Evolutionary conservation across 805 yeast species (phyloP), one percentile per base, ranked within the genome.

Genomic region (Cyberlindnera samutprakarnensis): DNA sequence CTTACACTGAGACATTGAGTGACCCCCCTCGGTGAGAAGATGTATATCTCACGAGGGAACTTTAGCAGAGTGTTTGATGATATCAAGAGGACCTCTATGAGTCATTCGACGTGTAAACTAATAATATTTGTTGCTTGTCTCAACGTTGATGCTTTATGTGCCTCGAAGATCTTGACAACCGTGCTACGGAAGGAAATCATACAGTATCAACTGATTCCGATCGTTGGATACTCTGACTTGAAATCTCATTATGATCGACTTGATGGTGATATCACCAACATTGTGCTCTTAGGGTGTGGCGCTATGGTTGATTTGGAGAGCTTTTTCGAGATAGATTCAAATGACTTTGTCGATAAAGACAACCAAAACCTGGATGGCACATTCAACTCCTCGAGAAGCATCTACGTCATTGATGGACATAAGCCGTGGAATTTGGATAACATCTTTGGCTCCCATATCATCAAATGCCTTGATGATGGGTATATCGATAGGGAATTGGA

Each of bases 391-490:
- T 68, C 59, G 29, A 67, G 92, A 41, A 73, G 68, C 35, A 70
- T 90, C 3, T 94, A 85, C 47, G 72, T 94, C 9, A 67, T 92
- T 35, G 99, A 92, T 57, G 87, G 95, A 4, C 92, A 83, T 43
- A 64, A 97, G 42, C 99, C 98, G 4, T 92, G 98, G 97, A 88
- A 88, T 57, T 62, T 92, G 42, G 95, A 88, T 53, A 92, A 92
- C 51, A 49, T 92, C 28, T 88, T 83, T 64, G 96, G 95, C 1
- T 78, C 90, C 6, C 74, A 75, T 8, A 67, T 75, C 41, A 73
- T 92, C 5, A 68, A 67, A 6, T 88, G 97, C 55, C 71, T 88
- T 38, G 97, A 88, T 50, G 97, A 90, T 53, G 96, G 95, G 0
- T 63, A 64, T 28, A 66, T 82, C 2, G 83, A 78, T 20, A 71